Conservation (phyloP, 2,329 filamentous ascomycete species). For the Polytolypa hystricis region DNA sequence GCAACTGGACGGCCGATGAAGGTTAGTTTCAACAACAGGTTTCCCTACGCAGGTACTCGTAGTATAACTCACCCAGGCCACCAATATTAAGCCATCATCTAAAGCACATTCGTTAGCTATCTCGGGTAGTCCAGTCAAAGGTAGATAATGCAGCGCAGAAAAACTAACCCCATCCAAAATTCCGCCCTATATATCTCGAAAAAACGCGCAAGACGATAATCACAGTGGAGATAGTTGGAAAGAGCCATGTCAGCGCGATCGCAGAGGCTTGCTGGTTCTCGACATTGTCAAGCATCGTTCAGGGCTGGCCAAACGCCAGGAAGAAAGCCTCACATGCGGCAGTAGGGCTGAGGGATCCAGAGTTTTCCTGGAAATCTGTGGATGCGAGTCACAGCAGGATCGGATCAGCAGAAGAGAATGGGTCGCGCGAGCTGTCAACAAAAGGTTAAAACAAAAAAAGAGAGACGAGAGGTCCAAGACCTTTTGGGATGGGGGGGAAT, state of each 20-base stretch:
- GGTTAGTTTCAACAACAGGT: constrained; percentile 1
- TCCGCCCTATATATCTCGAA: constrained; percentile 1
- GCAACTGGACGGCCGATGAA: background rate
- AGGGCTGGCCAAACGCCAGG: too few species aligned
- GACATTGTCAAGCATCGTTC: background rate
- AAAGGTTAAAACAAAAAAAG: too few species aligned
- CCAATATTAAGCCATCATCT: constrained; percentile 1
- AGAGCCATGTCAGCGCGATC: constrained; percentile 1
- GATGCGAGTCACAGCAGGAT: too few species aligned
- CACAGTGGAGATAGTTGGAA: constrained; percentile 1
- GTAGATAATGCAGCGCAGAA: background rate
- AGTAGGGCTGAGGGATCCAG: too few species aligned
- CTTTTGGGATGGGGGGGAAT: too few species aligned
- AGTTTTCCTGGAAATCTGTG: too few species aligned
- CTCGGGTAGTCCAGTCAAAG: background rate
- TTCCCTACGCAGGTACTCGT: background rate
- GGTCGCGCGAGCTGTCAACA: too few species aligned
- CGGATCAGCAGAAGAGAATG: too few species aligned
- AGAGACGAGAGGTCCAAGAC: too few species aligned
- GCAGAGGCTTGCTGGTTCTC: constrained; percentile 2
- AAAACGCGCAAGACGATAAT: constrained; percentile 1
- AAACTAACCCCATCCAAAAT: constrained; percentile 5
- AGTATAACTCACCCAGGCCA: background rate
- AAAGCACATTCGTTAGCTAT: background rate
- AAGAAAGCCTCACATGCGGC: too few species aligned